Base-by-base conservation (phyloP, 164 flowering plant species). In the Berberis thunbergii region DNA sequence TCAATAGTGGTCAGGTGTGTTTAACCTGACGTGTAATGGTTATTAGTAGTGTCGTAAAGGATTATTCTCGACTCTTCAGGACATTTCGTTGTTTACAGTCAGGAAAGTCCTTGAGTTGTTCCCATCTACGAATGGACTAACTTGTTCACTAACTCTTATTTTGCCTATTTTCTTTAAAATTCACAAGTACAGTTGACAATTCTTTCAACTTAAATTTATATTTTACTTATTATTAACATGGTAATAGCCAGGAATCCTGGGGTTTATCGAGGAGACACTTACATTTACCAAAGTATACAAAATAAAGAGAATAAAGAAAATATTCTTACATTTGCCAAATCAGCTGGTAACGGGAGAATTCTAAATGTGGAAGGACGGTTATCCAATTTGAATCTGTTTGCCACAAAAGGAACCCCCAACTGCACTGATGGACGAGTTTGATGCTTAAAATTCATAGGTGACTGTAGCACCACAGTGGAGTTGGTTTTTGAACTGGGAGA, bases 341-440 rank as follows among this genome's bases (percentile, higher is more conserved):
- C 86, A 56, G 78, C 59, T n/a, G 97, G 98, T 59, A 91, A 72
- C 67, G 98, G 81, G 66, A 76, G 63, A 64, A 90, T 72, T 75
- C 69, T 84, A 69, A 93, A 90, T 65, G 83, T 43, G 2, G 87
- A 83, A 43, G 97, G 88, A 13, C 91, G 94, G 73, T 90, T 87
- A 75, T 90, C 97, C 78, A 90, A 75, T 72, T 87, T 93, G 78
- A 82, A 86, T 71, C 86, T 78, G 65, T 84, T 83, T 56, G 67
- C 66, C 44, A 41, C 62, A 74, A 75, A 74, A 9, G 86, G 75
- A 72, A 68, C 12, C 49, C 79, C 82, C 2, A 48, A 42, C 62
- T 82, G 59, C 50, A 78, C 69, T 54, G 73, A 60, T n/a, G 78
- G 78, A 67, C 68, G 84, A 77, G 63, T 62, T 4, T 70, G 69